Conservation (phyloP, 2,329 filamentous ascomycete genomes). For the Lachnellula arida region DNA sequence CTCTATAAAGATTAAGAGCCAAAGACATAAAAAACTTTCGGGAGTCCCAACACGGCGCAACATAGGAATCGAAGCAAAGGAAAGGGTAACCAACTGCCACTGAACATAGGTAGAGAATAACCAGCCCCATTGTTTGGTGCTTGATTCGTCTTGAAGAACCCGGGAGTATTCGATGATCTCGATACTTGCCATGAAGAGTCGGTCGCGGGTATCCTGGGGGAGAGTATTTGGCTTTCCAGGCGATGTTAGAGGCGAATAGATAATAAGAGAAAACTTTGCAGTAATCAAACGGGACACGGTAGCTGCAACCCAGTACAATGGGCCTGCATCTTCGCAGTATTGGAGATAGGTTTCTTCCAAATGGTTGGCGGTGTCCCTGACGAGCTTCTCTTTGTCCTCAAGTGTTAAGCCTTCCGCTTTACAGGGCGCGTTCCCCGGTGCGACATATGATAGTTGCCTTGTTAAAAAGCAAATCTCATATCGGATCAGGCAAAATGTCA, state of each 20-base stretch:
- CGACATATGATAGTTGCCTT: slow-evolving; percentile 23
- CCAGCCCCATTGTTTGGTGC: slow-evolving; percentile 40
- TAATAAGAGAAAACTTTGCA: slow-evolving; percentile 36
- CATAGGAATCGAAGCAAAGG: too few species aligned
- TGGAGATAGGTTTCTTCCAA: slow-evolving; percentile 31
- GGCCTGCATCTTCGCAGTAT: slow-evolving; percentile 35
- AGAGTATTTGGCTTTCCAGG: slow-evolving; percentile 28
- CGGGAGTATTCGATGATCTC: slow-evolving; percentile 40
- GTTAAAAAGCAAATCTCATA: slow-evolving; percentile 31
- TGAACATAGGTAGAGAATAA: slow-evolving; percentile 36
- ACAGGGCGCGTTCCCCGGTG: slow-evolving; percentile 16
- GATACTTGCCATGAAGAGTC: slow-evolving; percentile 35
- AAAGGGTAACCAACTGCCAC: slow-evolving; percentile 32
- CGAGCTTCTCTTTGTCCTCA: slow-evolving; percentile 31
- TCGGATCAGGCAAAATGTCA: slow-evolving; percentile 35
- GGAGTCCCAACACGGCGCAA: too few species aligned
- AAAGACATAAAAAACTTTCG: too few species aligned
- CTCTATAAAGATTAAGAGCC: too few species aligned
- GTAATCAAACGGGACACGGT: slow-evolving; percentile 37
- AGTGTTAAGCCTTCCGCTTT: slow-evolving; percentile 14
- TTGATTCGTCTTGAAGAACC: slow-evolving; percentile 33
- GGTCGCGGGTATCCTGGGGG: slow-evolving; percentile 33
- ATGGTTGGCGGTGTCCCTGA: slow-evolving; percentile 27
- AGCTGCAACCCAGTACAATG: slow-evolving; percentile 48
- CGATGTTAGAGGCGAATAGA: slow-evolving; percentile 33